phyloP scores from a whole-genome alignment of 352 stramenopile species.

The Globisporangium okanoganense region DNA sequence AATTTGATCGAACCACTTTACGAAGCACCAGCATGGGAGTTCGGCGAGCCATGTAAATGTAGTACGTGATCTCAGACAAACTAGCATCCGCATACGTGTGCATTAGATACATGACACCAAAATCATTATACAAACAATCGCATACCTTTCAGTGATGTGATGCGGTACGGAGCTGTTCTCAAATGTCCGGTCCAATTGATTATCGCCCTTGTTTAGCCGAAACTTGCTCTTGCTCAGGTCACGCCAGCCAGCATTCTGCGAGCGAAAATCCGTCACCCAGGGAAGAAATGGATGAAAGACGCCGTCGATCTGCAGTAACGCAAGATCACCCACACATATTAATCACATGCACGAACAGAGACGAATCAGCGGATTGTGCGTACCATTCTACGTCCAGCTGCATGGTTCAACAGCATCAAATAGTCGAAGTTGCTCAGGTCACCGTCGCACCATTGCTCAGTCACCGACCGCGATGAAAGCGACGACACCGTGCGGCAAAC shows the following conservation, averaged over 20 bases:
- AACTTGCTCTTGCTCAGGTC: slow-evolving; percentile 94
- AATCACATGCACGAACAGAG: neutral
- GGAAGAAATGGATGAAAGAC: slow-evolving; percentile 93
- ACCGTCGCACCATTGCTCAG: slow-evolving; percentile 85
- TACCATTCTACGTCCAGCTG: slow-evolving; percentile 83
- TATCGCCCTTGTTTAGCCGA: slow-evolving; percentile 93
- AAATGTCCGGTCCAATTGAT: slow-evolving; percentile 90
- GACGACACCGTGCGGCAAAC: slow-evolving; percentile 18
- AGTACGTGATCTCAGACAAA: slow-evolving; percentile 94
- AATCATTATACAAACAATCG: neutral
- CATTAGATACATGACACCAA: neutral
- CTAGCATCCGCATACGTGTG: slow-evolving; percentile 7
- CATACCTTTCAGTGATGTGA: slow-evolving; percentile 91
- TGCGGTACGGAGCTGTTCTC: slow-evolving; percentile 84
- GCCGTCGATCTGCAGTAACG: slow-evolving; percentile 41
- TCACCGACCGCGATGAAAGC: slow-evolving; percentile 42
- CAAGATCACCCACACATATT: neutral
- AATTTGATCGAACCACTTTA: slow-evolving; percentile 88
- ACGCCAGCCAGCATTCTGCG: slow-evolving; percentile 58
- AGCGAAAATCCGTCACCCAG: slow-evolving; percentile 93
- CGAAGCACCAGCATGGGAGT: slow-evolving; percentile 85
- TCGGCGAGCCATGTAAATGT: slow-evolving; percentile 93
- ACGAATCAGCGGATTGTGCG: neutral
- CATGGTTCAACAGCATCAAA: slow-evolving; percentile 89
- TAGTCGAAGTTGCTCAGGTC: slow-evolving; percentile 93